Percentiles rank a stretch among this genome's conserved stretches.
These are phyloP conservation scores for Neonectria neomacrospora DNA, from an alignment of 2,329 filamentous ascomycete genomes.

Conservation along the genomic window DNA sequence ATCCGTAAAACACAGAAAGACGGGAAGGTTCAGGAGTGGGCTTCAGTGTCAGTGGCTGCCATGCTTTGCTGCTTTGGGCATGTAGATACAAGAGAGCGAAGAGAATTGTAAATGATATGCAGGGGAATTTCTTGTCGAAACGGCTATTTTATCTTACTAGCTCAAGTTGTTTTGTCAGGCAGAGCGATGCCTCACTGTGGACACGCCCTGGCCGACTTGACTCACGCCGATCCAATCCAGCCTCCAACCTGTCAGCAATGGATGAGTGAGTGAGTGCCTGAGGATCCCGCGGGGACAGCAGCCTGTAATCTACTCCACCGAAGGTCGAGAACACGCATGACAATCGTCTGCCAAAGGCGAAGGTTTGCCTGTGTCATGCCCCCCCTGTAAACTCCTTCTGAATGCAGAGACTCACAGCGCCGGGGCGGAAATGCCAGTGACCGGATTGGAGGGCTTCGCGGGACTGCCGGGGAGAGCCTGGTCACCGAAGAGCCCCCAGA, in stretches of 20 bases:
- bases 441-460: slow-evolving; percentile 19
- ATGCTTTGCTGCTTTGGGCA: not conserved
- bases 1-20: slow-evolving; percentile 2
- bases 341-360: slow-evolving; percentile 1
- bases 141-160: not conserved
- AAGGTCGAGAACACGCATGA: slow-evolving; percentile 5
- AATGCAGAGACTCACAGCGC: slow-evolving; percentile 36
- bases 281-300: not conserved
- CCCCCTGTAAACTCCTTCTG: slow-evolving; percentile 33
- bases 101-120: not conserved
- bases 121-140: not conserved
- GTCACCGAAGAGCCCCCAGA: slow-evolving; percentile 7
- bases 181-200: not conserved
- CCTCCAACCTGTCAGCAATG: not conserved
- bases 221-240: slow-evolving; percentile 39
- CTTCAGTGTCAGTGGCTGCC: not conserved
- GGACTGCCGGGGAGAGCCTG: slow-evolving; percentile 20
- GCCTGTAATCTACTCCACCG: not conserved
- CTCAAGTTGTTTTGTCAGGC: not conserved
- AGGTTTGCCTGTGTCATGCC: slow-evolving; percentile 18
- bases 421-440: slow-evolving; percentile 8
- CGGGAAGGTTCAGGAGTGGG: not conserved
- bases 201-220: slow-evolving; percentile 32
- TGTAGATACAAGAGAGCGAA: not conserved
- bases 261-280: not conserved